Percentiles rank a stretch among this genome's conserved stretches.
Conservation (phyloP, 306 rosid species). For the Ceratonia siliqua region DNA sequence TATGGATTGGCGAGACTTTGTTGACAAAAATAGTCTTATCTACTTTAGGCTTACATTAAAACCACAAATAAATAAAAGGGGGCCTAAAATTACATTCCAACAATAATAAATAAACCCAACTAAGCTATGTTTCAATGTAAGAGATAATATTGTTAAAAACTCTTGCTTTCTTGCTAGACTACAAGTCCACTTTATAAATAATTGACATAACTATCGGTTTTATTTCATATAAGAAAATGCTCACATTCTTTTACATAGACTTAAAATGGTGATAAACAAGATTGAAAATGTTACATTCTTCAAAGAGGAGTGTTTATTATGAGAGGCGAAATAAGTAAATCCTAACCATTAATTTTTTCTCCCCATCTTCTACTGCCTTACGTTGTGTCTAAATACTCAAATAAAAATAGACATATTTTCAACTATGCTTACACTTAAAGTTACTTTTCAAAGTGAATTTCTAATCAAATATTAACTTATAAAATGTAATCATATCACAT, state of each 20-base stretch:
- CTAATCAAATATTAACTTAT: not conserved
- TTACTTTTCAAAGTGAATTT: conserved; percentile 12
- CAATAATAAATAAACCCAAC: not conserved
- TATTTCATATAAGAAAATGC: not conserved
- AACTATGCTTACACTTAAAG: conserved; percentile 5
- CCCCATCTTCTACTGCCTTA: too few species aligned
- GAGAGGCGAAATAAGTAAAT: too few species aligned
- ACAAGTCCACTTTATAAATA: not conserved
- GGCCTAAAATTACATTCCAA: not conserved
- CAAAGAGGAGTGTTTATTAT: too few species aligned
- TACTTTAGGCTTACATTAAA: not conserved
- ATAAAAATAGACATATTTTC: too few species aligned
- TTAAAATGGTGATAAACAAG: not conserved
- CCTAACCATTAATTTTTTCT: too few species aligned
- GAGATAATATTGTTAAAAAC: not conserved
- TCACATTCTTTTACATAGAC: not conserved
- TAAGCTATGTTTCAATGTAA: not conserved
- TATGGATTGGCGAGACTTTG: not conserved
- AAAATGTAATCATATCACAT: not conserved
- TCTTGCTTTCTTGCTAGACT: not conserved
- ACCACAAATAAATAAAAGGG: not conserved
- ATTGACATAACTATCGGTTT: not conserved
- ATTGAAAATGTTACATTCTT: too few species aligned
- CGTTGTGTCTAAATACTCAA: too few species aligned
- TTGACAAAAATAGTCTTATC: not conserved